Evolutionary conservation across 2,329 filamentous ascomycete species (phyloP).

Genomic region (Xylariaceae sp.): DNA sequence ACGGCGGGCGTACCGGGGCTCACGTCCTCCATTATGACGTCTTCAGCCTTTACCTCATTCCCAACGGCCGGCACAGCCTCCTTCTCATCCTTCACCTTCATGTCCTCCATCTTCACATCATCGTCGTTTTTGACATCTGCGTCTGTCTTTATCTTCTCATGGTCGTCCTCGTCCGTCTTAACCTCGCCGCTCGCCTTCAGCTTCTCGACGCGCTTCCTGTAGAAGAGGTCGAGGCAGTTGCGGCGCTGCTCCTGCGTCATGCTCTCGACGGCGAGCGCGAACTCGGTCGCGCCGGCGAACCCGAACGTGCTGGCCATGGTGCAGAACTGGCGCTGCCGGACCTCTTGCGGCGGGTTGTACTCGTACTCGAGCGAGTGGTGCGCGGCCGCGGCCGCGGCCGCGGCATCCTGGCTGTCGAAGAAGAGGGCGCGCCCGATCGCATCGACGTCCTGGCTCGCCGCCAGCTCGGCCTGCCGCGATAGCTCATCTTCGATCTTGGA

Average conservation of each 20-base stretch:
- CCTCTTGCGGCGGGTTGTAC: slow-evolving; percentile 74
- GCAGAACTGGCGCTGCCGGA: slow-evolving; percentile 83
- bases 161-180: slow-evolving; percentile 11
- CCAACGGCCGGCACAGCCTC: slow-evolving; percentile 4
- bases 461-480: slow-evolving; percentile 72
- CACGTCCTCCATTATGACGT: slow-evolving; percentile 4
- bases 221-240: slow-evolving; percentile 80
- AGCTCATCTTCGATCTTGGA: slow-evolving; percentile 90
- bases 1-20: slow-evolving; percentile 4
- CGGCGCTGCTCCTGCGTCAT: slow-evolving; percentile 85
- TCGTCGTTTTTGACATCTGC: slow-evolving; percentile 1
- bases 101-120: slow-evolving; percentile 1
- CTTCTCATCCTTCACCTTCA: background rate
- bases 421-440: slow-evolving; percentile 61
- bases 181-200: slow-evolving; percentile 40
- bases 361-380: slow-evolving; percentile 42
- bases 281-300: slow-evolving; percentile 75
- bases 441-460: slow-evolving; percentile 47
- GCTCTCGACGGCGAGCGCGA: slow-evolving; percentile 86
- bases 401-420: slow-evolving; percentile 48
- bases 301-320: slow-evolving; percentile 83
- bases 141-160: slow-evolving; percentile 1
- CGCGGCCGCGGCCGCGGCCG: slow-evolving; percentile 31
- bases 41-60: slow-evolving; percentile 5
- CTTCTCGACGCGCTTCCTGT: slow-evolving; percentile 64